Percentiles rank a stretch among this genome's conserved stretches.
Evolutionary conservation across 2,329 filamentous ascomycete species (phyloP).

Genomic region (Pyrenophora teres): DNA sequence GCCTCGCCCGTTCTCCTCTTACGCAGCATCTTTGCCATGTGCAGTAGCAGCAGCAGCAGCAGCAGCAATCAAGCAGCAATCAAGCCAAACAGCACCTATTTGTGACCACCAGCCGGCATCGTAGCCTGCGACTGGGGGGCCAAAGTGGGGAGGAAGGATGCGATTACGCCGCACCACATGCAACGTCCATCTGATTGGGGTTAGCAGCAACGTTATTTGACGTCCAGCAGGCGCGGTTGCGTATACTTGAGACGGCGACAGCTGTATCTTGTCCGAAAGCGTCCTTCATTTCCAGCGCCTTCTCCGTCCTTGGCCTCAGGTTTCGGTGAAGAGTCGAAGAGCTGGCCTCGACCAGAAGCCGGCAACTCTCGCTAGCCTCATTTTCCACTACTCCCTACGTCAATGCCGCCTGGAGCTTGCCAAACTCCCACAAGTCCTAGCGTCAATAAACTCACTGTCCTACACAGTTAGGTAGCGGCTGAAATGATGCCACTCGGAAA

Average conservation of each 20-base stretch:
- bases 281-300: conserved; percentile 10
- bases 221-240: conserved; percentile 11
- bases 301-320: conserved; percentile 16
- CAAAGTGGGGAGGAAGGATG: conserved; percentile 15
- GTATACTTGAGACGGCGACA: conserved; percentile 32
- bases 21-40: no score
- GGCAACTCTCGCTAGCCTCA: conserved; percentile 1
- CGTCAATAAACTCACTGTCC: conserved; percentile 4
- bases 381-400: conserved; percentile 1
- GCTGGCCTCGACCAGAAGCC: conserved; percentile 1
- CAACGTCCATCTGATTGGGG: conserved; percentile 13
- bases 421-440: not conserved
- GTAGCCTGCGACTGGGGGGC: conserved; percentile 1
- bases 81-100: no score
- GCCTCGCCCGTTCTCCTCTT: no score
- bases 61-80: no score
- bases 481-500: not conserved
- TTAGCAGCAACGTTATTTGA: conserved; percentile 23
- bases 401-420: conserved; percentile 1
- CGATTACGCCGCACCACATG: conserved; percentile 19
- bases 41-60: no score
- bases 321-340: conserved; percentile 8
- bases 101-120: not conserved
- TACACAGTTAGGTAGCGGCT: conserved; percentile 2
- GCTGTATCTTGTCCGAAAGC: conserved; percentile 18